Conservation (phyloP, 805 yeast species). For the Candida argentea region DNA sequence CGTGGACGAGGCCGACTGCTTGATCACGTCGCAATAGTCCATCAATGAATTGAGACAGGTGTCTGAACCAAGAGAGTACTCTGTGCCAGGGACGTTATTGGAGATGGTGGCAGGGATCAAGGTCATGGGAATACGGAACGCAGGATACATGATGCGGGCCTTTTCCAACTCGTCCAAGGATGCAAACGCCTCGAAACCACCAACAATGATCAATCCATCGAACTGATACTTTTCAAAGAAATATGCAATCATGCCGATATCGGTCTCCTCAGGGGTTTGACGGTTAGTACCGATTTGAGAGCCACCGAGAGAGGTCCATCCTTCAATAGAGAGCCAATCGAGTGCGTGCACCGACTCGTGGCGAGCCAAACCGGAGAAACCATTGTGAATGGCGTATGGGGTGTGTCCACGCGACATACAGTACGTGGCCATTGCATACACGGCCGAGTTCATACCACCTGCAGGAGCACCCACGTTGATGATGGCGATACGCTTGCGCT, state of each 20-base stretch:
- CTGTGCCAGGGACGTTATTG: constrained; percentile 98
- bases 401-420: constrained; percentile 85
- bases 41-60: constrained; percentile 90
- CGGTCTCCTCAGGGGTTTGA: constrained; percentile 63
- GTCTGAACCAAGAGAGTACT: constrained; percentile 89
- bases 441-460: constrained; percentile 90
- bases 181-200: constrained; percentile 95
- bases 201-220: constrained; percentile 85
- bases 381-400: constrained; percentile 86
- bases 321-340: constrained; percentile 78
- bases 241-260: constrained; percentile 85
- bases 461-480: constrained; percentile 96
- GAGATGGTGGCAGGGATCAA: constrained; percentile 93
- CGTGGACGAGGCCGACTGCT: constrained; percentile 90
- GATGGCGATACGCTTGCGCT: constrained; percentile 69
- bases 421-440: constrained; percentile 82
- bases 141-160: constrained; percentile 73
- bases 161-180: constrained; percentile 73
- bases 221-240: constrained; percentile 81
- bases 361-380: constrained; percentile 83
- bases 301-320: constrained; percentile 87
- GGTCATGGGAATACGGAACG: constrained; percentile 89
- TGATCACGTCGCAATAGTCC: constrained; percentile 88
- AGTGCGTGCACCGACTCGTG: constrained; percentile 75
- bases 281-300: constrained; percentile 97